These are phyloP conservation scores for Mollisiaceae sp. DNA, from an alignment of 2,329 filamentous ascomycete genomes.

Conservation along the genomic window DNA sequence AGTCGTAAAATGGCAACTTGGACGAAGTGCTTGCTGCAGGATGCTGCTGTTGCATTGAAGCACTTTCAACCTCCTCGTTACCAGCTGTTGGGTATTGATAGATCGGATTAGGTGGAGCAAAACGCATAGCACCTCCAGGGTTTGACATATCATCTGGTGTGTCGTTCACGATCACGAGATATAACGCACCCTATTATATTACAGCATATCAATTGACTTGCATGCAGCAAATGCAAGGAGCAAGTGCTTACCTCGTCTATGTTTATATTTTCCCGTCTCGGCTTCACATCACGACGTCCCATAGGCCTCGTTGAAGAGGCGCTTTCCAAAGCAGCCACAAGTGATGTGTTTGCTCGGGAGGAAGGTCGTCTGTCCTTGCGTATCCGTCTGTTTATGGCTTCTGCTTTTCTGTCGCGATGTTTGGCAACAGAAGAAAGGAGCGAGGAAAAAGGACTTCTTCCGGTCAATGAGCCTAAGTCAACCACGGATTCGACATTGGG, in stretches of 20 bases:
- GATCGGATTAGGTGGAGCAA: background rate
- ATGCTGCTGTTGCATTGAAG: background rate
- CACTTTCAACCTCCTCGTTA: background rate
- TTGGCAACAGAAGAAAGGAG: constrained; percentile 4
- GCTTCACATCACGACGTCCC: background rate
- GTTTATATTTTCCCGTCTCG: background rate
- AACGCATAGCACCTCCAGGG: background rate
- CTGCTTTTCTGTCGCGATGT: background rate
- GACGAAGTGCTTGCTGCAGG: background rate
- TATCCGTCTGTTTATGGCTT: background rate
- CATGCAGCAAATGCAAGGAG: background rate
- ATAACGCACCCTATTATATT: background rate
- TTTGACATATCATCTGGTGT: background rate
- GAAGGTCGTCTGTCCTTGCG: background rate
- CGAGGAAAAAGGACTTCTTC: background rate
- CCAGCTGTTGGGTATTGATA: background rate
- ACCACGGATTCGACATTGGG: background rate
- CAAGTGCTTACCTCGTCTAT: constrained; percentile 7
- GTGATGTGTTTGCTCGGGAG: background rate
- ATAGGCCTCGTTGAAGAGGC: background rate
- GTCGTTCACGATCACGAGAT: constrained; percentile 14
- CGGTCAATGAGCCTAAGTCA: too few relatives aligned
- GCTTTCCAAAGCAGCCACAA: background rate
- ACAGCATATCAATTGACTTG: background rate
- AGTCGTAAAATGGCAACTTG: background rate